Conservation (phyloP, 441 rosid genomes). For the Euphorbia schlechtendalii region DNA sequence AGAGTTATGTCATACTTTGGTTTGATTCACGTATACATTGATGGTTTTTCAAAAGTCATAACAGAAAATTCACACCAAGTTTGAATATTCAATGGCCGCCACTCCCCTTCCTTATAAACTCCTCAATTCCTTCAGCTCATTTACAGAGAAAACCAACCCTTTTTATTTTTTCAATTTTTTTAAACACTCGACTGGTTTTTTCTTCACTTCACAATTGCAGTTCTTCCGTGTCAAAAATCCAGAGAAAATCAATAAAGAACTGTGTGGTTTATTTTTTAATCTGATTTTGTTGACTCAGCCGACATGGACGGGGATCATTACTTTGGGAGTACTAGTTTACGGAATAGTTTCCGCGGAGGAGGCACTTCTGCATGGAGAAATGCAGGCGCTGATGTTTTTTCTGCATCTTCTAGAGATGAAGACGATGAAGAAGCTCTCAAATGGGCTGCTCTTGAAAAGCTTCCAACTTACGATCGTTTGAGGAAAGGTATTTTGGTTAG, state of each 20-base stretch:
- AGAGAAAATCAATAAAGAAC: too few relatives aligned
- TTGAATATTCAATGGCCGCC: constrained; percentile 14
- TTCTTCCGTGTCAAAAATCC: background rate
- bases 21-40: background rate
- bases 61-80: background rate
- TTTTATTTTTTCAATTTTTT: background rate
- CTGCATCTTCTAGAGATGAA: constrained; percentile 40
- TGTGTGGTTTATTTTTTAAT: background rate
- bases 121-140: background rate
- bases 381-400: constrained; percentile 26
- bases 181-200: background rate
- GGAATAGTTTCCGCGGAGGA: constrained; percentile 29
- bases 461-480: constrained; percentile 56
- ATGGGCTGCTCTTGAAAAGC: constrained; percentile 68
- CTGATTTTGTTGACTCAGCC: background rate
- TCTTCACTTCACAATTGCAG: background rate
- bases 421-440: constrained; percentile 71
- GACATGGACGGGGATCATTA: constrained; percentile 18
- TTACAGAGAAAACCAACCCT: background rate
- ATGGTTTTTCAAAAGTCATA: background rate
- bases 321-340: constrained; percentile 26
- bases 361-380: constrained; percentile 33
- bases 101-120: background rate
- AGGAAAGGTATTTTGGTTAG: constrained; percentile 53
- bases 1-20: too few relatives aligned